Percentiles rank a stretch among this genome's conserved stretches.
Evolutionary conservation across 148 eudicot genomes (phyloP).

Genomic region (Talinum fruticosum): DNA sequence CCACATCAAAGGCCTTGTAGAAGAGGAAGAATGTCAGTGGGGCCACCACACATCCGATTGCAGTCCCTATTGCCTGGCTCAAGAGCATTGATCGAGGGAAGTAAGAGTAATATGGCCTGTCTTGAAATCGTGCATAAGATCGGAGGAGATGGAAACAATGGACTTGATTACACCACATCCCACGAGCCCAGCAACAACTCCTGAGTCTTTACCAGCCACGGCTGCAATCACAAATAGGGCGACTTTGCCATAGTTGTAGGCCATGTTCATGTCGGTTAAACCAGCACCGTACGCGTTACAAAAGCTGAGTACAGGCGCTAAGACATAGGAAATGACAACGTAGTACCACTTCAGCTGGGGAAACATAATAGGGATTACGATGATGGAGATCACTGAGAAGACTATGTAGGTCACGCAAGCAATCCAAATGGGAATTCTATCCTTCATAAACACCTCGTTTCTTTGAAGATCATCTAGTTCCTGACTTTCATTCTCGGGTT

Average conservation of each 20-base stretch:
- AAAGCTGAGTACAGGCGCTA: slow-evolving; percentile 66
- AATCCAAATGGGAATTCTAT: slow-evolving; percentile 62
- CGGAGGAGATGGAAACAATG: slow-evolving; percentile 56
- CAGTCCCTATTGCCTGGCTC: slow-evolving; percentile 69
- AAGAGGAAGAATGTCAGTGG: slow-evolving; percentile 61
- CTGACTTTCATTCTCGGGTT: not conserved
- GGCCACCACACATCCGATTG: slow-evolving; percentile 59
- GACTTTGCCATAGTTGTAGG: slow-evolving; percentile 71
- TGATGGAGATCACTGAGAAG: slow-evolving; percentile 50
- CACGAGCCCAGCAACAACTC: slow-evolving; percentile 73
- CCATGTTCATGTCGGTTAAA: slow-evolving; percentile 82
- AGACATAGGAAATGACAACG: slow-evolving; percentile 49
- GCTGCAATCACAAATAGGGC: slow-evolving; percentile 68
- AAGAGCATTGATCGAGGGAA: slow-evolving; percentile 67
- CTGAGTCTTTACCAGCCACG: slow-evolving; percentile 45
- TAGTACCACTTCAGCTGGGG: slow-evolving; percentile 67
- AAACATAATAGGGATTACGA: slow-evolving; percentile 55
- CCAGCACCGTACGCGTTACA: slow-evolving; percentile 84
- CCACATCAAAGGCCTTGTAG: slow-evolving; percentile 67
- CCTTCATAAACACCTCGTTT: slow-evolving; percentile 38
- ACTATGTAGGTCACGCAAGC: slow-evolving; percentile 50
- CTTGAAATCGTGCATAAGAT: slow-evolving; percentile 68
- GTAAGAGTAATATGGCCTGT: slow-evolving; percentile 67
- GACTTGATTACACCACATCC: slow-evolving; percentile 76
- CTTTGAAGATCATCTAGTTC: not conserved